Evolutionary conservation across 2,329 filamentous ascomycete species (phyloP).

Genomic region (Nothophaeocryptopus gaeumannii): DNA sequence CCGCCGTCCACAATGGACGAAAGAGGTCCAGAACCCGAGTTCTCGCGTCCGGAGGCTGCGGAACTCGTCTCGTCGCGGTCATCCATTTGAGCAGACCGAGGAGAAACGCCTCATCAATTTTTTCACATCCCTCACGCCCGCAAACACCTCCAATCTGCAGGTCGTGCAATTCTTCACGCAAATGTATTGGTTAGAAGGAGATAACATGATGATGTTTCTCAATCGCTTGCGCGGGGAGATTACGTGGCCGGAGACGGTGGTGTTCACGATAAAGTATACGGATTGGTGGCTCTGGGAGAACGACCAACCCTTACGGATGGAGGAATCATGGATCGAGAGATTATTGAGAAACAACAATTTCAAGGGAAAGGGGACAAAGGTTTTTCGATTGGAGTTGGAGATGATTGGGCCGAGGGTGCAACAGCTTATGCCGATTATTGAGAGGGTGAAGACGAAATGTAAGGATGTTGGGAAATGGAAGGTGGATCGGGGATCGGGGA

Average conservation of each 20-base stretch:
- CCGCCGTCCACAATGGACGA: conserved; percentile 4
- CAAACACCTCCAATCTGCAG: neutral
- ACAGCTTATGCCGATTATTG: conserved; percentile 2
- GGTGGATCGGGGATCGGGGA: neutral
- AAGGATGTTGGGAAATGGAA: neutral
- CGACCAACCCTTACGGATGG: neutral
- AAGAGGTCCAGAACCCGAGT: neutral
- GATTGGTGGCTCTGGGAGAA: conserved; percentile 15
- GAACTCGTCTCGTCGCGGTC: neutral
- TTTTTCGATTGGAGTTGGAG: conserved; percentile 11
- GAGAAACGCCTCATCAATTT: neutral
- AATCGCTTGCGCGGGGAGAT: neutral
- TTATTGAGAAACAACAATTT: neutral
- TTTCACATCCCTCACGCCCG: no score
- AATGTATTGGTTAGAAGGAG: conserved; percentile 5
- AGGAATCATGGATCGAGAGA: neutral
- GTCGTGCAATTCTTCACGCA: neutral
- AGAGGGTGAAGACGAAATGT: conserved; percentile 1
- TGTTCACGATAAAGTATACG: conserved; percentile 11
- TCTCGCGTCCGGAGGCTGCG: neutral
- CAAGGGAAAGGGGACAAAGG: neutral
- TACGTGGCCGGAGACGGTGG: conserved; percentile 1
- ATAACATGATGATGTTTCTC: neutral
- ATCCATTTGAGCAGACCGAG: neutral
- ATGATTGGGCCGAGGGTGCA: conserved; percentile 5